A percentile compares a stretch with the other conserved stretches of the same genome.
These are phyloP conservation scores for Fusarium sp. DNA, from an alignment of 2,329 filamentous ascomycete species.

Conservation along the genomic window DNA sequence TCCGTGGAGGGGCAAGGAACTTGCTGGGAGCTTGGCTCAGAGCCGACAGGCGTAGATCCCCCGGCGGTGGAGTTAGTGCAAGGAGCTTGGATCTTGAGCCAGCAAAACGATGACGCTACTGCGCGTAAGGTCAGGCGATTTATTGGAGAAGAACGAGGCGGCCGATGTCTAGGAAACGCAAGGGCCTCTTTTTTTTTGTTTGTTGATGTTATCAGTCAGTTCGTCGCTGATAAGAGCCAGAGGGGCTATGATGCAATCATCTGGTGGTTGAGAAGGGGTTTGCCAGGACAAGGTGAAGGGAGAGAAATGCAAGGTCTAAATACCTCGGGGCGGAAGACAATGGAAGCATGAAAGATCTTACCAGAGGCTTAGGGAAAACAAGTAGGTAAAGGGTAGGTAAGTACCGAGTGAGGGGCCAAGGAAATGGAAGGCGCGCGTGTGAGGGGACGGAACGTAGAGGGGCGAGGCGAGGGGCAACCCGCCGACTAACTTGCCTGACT, in stretches of 20 bases:
- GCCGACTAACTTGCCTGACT: neutral
- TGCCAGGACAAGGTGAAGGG: neutral
- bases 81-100: slow-evolving; percentile 39
- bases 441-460: neutral
- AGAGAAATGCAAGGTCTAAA: slow-evolving; percentile 10
- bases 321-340: slow-evolving; percentile 12
- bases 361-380: slow-evolving; percentile 19
- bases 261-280: neutral
- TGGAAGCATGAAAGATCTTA: slow-evolving; percentile 26
- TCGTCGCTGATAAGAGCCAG: slow-evolving; percentile 1
- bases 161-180: slow-evolving; percentile 24
- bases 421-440: neutral
- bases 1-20: slow-evolving; percentile 45
- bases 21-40: slow-evolving; percentile 35
- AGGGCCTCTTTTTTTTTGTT: slow-evolving; percentile 15
- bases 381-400: slow-evolving; percentile 13
- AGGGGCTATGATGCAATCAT: neutral
- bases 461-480: slow-evolving; percentile 16
- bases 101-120: slow-evolving; percentile 46
- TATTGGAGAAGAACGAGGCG: slow-evolving; percentile 39
- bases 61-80: slow-evolving; percentile 45
- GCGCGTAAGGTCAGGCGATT: slow-evolving; percentile 44
- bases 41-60: slow-evolving; percentile 40
- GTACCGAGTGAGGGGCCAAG: slow-evolving; percentile 32
- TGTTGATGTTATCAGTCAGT: slow-evolving; percentile 10